These are phyloP conservation scores for Apiospora kogelbergensis DNA, from an alignment of 2,329 filamentous ascomycete species.

Conservation along the genomic window DNA sequence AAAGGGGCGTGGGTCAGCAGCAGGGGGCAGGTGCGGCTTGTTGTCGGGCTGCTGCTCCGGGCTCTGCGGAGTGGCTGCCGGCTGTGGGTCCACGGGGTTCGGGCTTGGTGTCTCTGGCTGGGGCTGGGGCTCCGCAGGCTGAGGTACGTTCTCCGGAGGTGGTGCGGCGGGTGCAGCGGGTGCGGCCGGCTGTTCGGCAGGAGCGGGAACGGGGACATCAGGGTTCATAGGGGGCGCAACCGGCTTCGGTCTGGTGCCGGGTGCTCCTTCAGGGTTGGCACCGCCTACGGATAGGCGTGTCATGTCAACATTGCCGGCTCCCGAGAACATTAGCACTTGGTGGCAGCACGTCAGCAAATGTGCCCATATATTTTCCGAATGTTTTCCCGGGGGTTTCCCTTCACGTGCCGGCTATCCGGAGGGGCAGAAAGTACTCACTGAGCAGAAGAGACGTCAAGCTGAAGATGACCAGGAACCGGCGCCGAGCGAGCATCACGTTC, in stretches of 20 bases:
- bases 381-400: neutral
- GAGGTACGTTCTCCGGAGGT: neutral
- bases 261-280: neutral
- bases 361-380: too few species aligned
- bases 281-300: constrained; percentile 6
- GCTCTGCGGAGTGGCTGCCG: neutral
- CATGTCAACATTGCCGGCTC: constrained; percentile 8
- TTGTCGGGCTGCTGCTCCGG: neutral
- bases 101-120: neutral
- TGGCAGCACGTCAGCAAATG: neutral
- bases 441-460: neutral
- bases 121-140: neutral
- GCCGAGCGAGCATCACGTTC: neutral
- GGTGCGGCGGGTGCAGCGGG: neutral
- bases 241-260: neutral
- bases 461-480: neutral
- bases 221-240: neutral
- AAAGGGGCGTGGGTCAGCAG: neutral
- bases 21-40: neutral
- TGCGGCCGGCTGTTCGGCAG: neutral
- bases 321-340: constrained; percentile 8
- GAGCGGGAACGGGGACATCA: neutral
- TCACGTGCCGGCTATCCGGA: neutral
- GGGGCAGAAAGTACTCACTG: neutral
- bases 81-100: neutral